Percentiles rank a stretch among this genome's conserved stretches.
These are phyloP conservation scores for Neonothopanus nambi DNA, from an alignment of 1,284 basidiomycete species.

Conservation along the genomic window DNA sequence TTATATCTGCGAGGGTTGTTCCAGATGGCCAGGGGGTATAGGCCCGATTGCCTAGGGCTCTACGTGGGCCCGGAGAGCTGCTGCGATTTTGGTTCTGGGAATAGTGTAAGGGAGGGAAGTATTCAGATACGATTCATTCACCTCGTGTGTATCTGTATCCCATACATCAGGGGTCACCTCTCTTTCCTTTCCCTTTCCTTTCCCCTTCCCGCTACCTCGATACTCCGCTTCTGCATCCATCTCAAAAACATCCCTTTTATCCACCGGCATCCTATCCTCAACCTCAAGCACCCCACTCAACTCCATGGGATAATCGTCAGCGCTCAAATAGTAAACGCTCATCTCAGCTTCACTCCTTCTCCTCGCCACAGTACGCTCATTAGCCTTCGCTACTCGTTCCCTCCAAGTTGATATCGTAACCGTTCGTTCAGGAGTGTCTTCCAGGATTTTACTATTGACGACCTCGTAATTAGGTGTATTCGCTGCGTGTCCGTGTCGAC, in stretches of 20 bases:
- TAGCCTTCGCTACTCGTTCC: constrained; percentile 47
- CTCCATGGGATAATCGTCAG: constrained; percentile 35
- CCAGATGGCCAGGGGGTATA: constrained; percentile 11
- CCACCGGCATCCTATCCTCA: constrained; percentile 6
- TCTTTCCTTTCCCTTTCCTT: constrained; percentile 6
- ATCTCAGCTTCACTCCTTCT: constrained; percentile 32
- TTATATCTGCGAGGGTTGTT: constrained; percentile 3
- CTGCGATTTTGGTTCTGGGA: neutral
- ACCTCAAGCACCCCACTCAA: constrained; percentile 16
- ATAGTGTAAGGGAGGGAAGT: neutral
- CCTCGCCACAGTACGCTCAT: constrained; percentile 11
- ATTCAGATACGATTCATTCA: neutral
- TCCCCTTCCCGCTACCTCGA: constrained; percentile 1
- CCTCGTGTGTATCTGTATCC: constrained; percentile 6
- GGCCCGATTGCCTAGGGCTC: neutral
- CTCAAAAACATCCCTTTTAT: neutral
- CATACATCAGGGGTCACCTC: neutral
- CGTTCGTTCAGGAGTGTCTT: constrained; percentile 45
- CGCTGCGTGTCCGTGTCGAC: neutral
- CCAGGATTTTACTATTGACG: constrained; percentile 39
- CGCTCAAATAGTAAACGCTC: constrained; percentile 46
- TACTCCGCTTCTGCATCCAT: constrained; percentile 1
- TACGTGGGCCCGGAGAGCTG: no score
- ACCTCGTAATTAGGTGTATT: constrained; percentile 38
- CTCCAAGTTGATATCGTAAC: constrained; percentile 54